Evolutionary conservation across 768 basidiomycete species (phyloP).

Genomic region (Hygrocybe punicea): DNA sequence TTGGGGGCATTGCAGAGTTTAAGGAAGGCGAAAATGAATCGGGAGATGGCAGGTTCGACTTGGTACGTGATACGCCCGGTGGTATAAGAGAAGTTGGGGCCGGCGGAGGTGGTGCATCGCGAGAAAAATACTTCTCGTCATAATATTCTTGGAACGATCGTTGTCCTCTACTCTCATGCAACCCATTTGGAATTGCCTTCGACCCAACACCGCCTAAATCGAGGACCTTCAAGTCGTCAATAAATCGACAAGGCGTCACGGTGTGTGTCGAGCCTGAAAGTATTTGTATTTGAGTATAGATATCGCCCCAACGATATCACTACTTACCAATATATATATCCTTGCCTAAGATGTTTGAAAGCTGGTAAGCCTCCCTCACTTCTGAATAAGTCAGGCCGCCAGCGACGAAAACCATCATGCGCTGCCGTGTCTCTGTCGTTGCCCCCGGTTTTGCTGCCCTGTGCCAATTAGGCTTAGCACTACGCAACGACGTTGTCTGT

Average conservation of each 20-base stretch:
- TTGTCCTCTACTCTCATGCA: slow-evolving; percentile 45
- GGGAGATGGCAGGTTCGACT: slow-evolving; percentile 49
- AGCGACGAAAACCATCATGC: slow-evolving; percentile 85
- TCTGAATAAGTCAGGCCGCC: slow-evolving; percentile 98
- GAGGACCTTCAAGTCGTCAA: slow-evolving; percentile 83
- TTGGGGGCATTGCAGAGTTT: slow-evolving; percentile 34
- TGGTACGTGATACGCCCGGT: slow-evolving; percentile 30
- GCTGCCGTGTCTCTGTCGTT: slow-evolving; percentile 57
- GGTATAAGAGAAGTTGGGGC: slow-evolving; percentile 35
- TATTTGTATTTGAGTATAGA: neutral
- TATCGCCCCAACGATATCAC: neutral
- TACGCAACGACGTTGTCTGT: slow-evolving; percentile 74
- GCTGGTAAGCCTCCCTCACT: slow-evolving; percentile 80
- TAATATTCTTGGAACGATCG: slow-evolving; percentile 72
- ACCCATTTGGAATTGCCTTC: slow-evolving; percentile 63
- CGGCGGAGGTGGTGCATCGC: slow-evolving; percentile 53
- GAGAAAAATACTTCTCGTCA: slow-evolving; percentile 72
- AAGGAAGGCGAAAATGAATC: slow-evolving; percentile 49
- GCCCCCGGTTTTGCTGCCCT: slow-evolving; percentile 59
- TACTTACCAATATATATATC: slow-evolving; percentile 87
- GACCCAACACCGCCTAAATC: slow-evolving; percentile 87
- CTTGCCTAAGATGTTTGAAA: slow-evolving; percentile 71
- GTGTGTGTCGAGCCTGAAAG: slow-evolving; percentile 85
- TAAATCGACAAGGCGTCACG: slow-evolving; percentile 75
- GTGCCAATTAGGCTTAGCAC: slow-evolving; percentile 88